Base-by-base conservation (phyloP, 2,329 filamentous ascomycete species). In the Nemania sp. region DNA sequence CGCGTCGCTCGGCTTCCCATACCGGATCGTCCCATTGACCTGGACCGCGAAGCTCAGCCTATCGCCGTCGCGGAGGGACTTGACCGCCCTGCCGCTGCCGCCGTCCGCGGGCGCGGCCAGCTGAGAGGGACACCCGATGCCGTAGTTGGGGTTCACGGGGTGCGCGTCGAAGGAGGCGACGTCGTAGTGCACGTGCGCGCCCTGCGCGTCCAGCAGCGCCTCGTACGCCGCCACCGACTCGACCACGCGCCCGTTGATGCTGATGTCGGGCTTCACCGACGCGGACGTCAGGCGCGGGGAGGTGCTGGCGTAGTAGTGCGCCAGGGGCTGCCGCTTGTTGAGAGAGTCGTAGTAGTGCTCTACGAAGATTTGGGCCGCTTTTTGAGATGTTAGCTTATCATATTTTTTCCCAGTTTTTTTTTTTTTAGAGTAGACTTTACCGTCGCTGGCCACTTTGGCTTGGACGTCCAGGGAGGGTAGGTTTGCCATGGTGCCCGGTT, bases 101-200 rank as follows among this genome's bases (percentile, higher is more conserved):
- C 26, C 55, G 41, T 61, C 64, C 1, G 41, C 15, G 22, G 32
- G 35, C 5, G 27, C 41, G 1, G 57, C 24, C 20, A 82, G 76
- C 69, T 73, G 79, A 5, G 85, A 85, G 2, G 86, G 83, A n/a
- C 86, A 87, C 29, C 87, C 87, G 72, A 86, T 81, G 58, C 82
- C 80, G 77, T 89, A 92, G 66, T 87, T 85, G 11, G 88, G 85
- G 80, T 95, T 96, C 75, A 95, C 82, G 54, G 94, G 88, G 72
- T 97, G 93, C 66, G 89, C 90, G 80, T 97, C 92, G 73, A 91
- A 89, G 15, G 89, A 89, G 76, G 93, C 90, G 63, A 93, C 85
- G 64, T 95, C 92, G 81, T 93, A 96, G 73, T 85, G 80, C 18
- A 90, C 81, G 56, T 65, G 68, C 18, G 13, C 8, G 62, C 74